Evolutionary conservation across 1,284 basidiomycete species (phyloP), one percentile per base, ranked within the genome.

Genomic region (Trametes hirsuta): DNA sequence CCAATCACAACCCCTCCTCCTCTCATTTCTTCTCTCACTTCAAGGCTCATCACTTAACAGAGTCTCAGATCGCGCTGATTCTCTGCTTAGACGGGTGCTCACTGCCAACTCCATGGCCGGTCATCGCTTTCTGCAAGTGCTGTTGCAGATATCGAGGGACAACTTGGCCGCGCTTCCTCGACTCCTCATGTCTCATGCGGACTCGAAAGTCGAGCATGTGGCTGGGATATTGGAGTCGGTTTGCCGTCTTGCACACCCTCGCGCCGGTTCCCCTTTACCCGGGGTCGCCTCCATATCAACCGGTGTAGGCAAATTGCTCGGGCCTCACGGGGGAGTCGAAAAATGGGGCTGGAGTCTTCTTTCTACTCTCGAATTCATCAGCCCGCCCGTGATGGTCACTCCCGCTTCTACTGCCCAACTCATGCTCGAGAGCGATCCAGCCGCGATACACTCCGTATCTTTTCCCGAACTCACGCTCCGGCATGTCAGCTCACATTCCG

Each of bases 301-400:
- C 21, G 86, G 85, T 35, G 79, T 94, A 5, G 83, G 82, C 3
- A 82, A 83, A 54, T 79, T 97, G 5, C 81, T 96, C 0, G 94
- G 94, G 3, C 90, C 94, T 0, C 81, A 78, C 0, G 94, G 94
- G 4, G 87, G 90, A 0, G 86, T 97, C 18, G 92, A 96, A 68
- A 88, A 88, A 72, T 97, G 94, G 95, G 92, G 92, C 1, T 94
- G 90, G 87, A 83, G 85, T 44, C 71, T 97, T 1, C 79, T 97
- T 30, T 84, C 86, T 2, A 91, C 89, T 14, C 76, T 96, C 30
- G 87, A 93, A 66, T 84, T 96, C 61, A 79, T 78, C 1, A 79
- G 81, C 36, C 88, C 87, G 4, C 71, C 80, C 0, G 73, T 87
- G 65, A 78, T 79, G 30, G 69, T 82, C 12, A 77, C 82, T 12